Evolutionary conservation across 2,329 filamentous ascomycete genomes (phyloP).

Genomic region (Colletotrichum somersetense): DNA sequence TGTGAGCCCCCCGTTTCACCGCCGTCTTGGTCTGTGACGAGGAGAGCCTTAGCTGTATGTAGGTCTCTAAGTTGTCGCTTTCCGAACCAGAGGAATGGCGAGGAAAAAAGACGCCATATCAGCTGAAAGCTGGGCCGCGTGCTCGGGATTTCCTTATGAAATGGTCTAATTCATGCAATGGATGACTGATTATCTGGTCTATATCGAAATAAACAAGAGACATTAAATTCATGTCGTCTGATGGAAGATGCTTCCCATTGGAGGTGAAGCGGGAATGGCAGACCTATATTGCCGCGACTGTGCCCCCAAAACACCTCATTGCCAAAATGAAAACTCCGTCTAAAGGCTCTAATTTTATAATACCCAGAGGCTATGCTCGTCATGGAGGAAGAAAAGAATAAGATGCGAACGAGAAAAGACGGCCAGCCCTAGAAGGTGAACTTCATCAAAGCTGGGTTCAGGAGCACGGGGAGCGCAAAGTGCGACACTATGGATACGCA

Average conservation of each 20-base stretch:
- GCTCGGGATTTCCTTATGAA: neutral
- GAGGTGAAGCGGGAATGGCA: neutral
- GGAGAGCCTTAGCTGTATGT: neutral
- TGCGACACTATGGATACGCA: slow-evolving; percentile 64
- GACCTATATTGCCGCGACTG: neutral
- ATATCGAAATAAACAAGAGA: neutral
- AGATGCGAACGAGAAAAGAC: slow-evolving; percentile 1
- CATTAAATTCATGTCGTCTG: slow-evolving; percentile 8
- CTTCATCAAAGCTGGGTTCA: slow-evolving; percentile 75
- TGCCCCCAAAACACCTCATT: neutral
- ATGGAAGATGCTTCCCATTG: slow-evolving; percentile 2
- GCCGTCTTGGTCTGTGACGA: neutral
- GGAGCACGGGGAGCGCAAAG: slow-evolving; percentile 68
- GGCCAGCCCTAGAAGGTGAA: slow-evolving; percentile 65
- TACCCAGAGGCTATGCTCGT: neutral
- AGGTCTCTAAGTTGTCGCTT: neutral
- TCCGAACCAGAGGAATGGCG: no score
- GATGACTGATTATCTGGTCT: neutral
- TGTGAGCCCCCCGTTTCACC: neutral
- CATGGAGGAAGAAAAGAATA: neutral
- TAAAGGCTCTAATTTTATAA: slow-evolving; percentile 16
- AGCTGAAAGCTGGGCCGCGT: neutral
- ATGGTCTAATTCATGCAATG: neutral
- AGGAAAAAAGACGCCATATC: no score
- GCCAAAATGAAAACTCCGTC: slow-evolving; percentile 24